Conservation (phyloP, 2,329 filamentous ascomycete species). For the Coccinonectria pachysandricola region DNA sequence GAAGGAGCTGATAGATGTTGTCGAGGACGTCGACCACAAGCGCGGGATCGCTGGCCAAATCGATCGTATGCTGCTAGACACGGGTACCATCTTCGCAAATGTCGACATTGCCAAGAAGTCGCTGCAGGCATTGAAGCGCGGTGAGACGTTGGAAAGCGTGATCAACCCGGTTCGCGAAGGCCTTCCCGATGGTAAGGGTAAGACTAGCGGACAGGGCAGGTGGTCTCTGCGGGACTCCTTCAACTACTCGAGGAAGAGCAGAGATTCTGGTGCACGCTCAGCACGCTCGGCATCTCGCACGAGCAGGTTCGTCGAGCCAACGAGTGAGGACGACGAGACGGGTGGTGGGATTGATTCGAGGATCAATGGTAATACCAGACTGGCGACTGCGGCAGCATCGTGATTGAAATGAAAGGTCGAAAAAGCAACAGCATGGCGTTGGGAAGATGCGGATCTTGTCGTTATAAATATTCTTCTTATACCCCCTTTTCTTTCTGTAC, state of each 20-base stretch:
- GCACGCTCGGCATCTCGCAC: slow-evolving; percentile 5
- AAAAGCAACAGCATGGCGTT: slow-evolving; percentile 7
- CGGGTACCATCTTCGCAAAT: slow-evolving; percentile 34
- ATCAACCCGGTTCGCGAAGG: slow-evolving; percentile 8
- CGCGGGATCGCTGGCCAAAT: slow-evolving; percentile 29
- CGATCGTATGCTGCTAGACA: slow-evolving; percentile 20
- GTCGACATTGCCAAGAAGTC: slow-evolving; percentile 35
- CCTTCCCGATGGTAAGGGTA: slow-evolving; percentile 4
- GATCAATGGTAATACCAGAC: too few relatives aligned
- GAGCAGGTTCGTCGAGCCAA: slow-evolving; percentile 1
- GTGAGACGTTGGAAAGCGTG: slow-evolving; percentile 25
- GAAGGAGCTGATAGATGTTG: slow-evolving; percentile 20
- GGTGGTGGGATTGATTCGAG: too few relatives aligned
- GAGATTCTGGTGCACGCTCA: too few relatives aligned
- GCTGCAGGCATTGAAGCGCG: slow-evolving; percentile 34
- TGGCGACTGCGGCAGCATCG: slow-evolving; percentile 5
- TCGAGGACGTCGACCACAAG: slow-evolving; percentile 21
- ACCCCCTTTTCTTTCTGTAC: slow-evolving; percentile 5
- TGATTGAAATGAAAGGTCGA: too few relatives aligned
- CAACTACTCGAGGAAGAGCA: slow-evolving; percentile 8
- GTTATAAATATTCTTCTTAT: slow-evolving; percentile 8
- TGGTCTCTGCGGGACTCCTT: slow-evolving; percentile 11
- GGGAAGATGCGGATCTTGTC: slow-evolving; percentile 2
- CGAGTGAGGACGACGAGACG: neutral
- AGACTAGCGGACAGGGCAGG: slow-evolving; percentile 8